phyloP scores from a whole-genome alignment of 2,329 filamentous ascomycete genomes.

The Sporothrix pseudoabietina region DNA sequence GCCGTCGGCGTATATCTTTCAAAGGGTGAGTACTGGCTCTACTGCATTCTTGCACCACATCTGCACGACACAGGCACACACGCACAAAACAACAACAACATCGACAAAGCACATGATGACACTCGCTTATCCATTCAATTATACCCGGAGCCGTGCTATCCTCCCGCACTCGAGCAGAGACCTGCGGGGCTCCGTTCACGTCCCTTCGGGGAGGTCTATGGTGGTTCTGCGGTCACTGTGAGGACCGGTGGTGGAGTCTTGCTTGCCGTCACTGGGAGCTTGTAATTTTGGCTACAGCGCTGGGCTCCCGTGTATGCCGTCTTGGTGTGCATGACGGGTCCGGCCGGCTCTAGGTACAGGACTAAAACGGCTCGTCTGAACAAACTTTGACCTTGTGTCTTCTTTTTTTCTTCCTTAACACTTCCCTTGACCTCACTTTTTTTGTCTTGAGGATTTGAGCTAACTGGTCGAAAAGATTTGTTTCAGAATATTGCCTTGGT shows the following conservation, averaged over 20 bases:
- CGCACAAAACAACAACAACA: not conserved
- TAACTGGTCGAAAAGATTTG: conserved; percentile 7
- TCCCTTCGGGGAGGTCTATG: conserved; percentile 1
- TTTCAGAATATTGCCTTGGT: not conserved
- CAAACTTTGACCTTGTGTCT: not conserved
- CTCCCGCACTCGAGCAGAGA: conserved; percentile 68
- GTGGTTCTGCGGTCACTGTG: conserved; percentile 42
- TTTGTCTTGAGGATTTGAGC: not conserved
- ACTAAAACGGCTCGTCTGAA: conserved; percentile 47
- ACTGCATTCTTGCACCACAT: not conserved
- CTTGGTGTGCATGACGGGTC: conserved; percentile 47
- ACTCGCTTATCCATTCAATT: conserved; percentile 78
- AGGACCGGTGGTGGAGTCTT: conserved; percentile 79
- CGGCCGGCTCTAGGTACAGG: conserved; percentile 43
- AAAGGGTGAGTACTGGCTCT: conserved; percentile 15
- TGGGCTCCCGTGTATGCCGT: conserved; percentile 56
- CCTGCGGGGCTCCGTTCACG: not conserved
- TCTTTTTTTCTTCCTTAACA: not conserved
- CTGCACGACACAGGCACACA: not conserved
- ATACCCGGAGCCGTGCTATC: conserved; percentile 68
- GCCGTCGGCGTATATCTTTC: not conserved
- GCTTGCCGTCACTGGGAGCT: conserved; percentile 40
- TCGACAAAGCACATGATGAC: conserved; percentile 52
- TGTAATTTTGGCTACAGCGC: conserved; percentile 64
- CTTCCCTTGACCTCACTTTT: not conserved